phyloP scores from a whole-genome alignment of 495 filamentous ascomycete genomes.

The Glarea lozoyensis region DNA sequence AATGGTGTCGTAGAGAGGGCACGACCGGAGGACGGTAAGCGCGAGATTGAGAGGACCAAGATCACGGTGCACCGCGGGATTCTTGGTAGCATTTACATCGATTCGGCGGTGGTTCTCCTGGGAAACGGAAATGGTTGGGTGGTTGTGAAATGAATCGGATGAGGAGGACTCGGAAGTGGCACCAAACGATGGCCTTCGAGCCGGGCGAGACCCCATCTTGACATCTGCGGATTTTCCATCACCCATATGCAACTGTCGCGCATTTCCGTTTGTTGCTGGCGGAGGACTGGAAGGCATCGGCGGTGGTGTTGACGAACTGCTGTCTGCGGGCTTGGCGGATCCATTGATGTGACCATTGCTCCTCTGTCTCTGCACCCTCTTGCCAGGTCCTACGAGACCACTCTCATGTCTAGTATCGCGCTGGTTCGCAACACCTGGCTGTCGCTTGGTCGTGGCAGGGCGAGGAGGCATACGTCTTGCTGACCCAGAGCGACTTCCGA shows the following conservation, averaged over 20 bases:
- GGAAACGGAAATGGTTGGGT: conserved; percentile 27
- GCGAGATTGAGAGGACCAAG: conserved; percentile 60
- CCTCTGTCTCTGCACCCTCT: conserved; percentile 55
- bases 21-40: conserved; percentile 80
- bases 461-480: conserved; percentile 57
- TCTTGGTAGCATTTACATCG: conserved; percentile 59
- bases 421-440: conserved; percentile 52
- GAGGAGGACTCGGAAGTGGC: conserved; percentile 44
- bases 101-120: conserved; percentile 48
- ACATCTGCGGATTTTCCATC: conserved; percentile 12
- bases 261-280: conserved; percentile 24
- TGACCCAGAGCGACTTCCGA: conserved; percentile 23
- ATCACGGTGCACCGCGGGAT: conserved; percentile 52
- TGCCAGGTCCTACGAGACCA: conserved; percentile 76
- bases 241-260: conserved; percentile 24
- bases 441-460: conserved; percentile 44
- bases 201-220: conserved; percentile 27
- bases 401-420: conserved; percentile 81
- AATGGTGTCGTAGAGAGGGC: conserved; percentile 90
- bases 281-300: conserved; percentile 27
- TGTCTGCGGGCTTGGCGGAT: conserved; percentile 17
- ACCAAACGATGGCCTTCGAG: conserved; percentile 37
- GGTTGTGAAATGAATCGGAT: conserved; percentile 30
- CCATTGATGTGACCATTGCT: conserved; percentile 37
- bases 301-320: conserved; percentile 22